Base-by-base conservation (phyloP, 352 stramenopile species). In the Phytophthora brassicae region DNA sequence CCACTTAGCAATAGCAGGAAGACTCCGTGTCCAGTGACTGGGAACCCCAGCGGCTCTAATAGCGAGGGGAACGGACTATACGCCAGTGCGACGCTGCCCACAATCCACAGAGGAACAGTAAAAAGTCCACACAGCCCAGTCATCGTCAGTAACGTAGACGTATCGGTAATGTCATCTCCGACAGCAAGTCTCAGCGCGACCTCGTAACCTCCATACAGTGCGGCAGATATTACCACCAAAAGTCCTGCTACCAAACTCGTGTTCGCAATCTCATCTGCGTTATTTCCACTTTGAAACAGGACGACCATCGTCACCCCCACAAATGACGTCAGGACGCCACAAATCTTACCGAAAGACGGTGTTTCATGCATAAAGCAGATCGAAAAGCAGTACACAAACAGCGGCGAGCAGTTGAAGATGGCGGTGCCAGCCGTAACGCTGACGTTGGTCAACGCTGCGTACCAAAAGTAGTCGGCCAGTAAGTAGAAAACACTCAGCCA, bases 321-420 rank as follows among this genome's bases (percentile, higher is more conserved):
- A 33, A 88, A 81, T 20, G 78, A 68, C 35, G 65, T 54, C 24
- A 81, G 45, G 2, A 88, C 79, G 2, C 75, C 74, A 17, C 55
- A 62, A 14, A 84, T 44, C 45, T 88, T 86, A 24, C 61, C 55
- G 9, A 68, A 16, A 16, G 60, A 60, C 23, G 77, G n/a, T 26
- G 68, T 55, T 45, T 88, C 79, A 49, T 70, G 56, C 36, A 88
- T 44, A 1, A 84, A 73, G 57, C 76, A 88, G 38, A 88, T 73
- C 7, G 79, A 88, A 53, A 88, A 88, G 61, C 72, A 84, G 68
- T 85, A 88, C 6, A 88, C 79, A 52, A 88, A 86, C 11, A 88
- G 64, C 26, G 79, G 79, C 14, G 76, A 79, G 51, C 66, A 74
- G 54, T 85, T 88, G 74, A 82, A 86, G 54, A 88, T 83, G 9